Conservation (phyloP, 2,329 filamentous ascomycete genomes). For the Nemania abortiva region DNA sequence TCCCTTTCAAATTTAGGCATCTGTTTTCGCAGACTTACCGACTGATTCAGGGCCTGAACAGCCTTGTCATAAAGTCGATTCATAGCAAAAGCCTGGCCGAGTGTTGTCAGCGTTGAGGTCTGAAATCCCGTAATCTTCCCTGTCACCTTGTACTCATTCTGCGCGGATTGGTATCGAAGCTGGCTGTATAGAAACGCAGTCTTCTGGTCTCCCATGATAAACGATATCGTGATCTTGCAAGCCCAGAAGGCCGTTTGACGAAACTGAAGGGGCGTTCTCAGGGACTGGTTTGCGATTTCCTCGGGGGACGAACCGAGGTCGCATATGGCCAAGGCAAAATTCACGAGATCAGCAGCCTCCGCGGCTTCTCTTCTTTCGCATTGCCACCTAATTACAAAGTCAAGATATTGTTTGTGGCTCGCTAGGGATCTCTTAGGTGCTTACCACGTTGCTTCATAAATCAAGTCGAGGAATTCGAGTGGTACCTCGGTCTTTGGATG, state of each 20-base stretch:
- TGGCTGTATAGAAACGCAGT: neutral
- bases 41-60: neutral
- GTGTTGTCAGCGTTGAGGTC: neutral
- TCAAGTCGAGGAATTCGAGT: neutral
- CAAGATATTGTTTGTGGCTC: neutral
- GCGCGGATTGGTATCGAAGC: neutral
- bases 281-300: conserved; percentile 2
- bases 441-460: conserved; percentile 3
- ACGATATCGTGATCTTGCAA: conserved; percentile 2
- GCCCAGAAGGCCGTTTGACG: conserved; percentile 3
- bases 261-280: neutral
- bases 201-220: conserved; percentile 2
- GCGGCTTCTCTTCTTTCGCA: conserved; percentile 8
- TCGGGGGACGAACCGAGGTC: neutral
- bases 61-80: neutral
- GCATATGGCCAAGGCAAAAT: neutral
- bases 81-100: neutral
- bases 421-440: neutral
- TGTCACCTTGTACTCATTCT: too few relatives aligned
- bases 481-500: neutral
- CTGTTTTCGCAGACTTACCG: neutral
- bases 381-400: conserved; percentile 5
- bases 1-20: neutral
- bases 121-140: too few relatives aligned
- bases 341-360: neutral